Base-by-base conservation (phyloP, 768 basidiomycete species). In the Lyophyllum decastes region DNA sequence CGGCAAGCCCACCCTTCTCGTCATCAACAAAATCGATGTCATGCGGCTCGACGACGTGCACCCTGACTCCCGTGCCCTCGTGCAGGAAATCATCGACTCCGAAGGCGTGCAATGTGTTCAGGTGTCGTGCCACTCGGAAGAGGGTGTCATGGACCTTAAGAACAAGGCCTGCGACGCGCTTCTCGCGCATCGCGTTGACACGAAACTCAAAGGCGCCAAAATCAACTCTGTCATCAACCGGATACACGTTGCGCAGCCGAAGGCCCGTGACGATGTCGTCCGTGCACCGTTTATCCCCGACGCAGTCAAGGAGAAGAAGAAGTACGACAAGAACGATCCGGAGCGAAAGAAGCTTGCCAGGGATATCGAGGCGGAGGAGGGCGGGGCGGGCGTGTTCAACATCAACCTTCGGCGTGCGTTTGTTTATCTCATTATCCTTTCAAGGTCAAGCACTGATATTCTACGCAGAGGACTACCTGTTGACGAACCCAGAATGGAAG, bases 1-100 rank as follows among this genome's bases (percentile, higher is more conserved):
- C 52, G 90, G 89, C 72, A 98, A 98, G 74, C 96, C 95, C 41
- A 92, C 89, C 46, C 66, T 99, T 57, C 87, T 99, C 34, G 95
- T 98, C 66, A 88, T 98, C 74, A 99, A 99, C 85, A 99, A 99
- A 83, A 88, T 95, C 65, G 97, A 99, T 69, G 88, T 98, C 57
- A 90, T 79, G 65, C 88, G 94, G 48, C 84, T 95, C 25, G 89
- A 92, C 41, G 94, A 98, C 66, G 83, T 98, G 24, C 72, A 84
- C 12, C 77, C 86, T 10, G 91, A 93, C 64, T 84, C 84, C 60
- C 89, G 87, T 45, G 82, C 85, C 1, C 81, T 95, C 58, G 89
- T 98, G 21, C 87, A 96, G 59, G 92, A 92, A 70, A 94, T 99
- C 76, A 85, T 94, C 66, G 80, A 86, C 64, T 60, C 70, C 8